Conservation (phyloP, 305 asterid genomes). For the Fraxinus platypoda region DNA sequence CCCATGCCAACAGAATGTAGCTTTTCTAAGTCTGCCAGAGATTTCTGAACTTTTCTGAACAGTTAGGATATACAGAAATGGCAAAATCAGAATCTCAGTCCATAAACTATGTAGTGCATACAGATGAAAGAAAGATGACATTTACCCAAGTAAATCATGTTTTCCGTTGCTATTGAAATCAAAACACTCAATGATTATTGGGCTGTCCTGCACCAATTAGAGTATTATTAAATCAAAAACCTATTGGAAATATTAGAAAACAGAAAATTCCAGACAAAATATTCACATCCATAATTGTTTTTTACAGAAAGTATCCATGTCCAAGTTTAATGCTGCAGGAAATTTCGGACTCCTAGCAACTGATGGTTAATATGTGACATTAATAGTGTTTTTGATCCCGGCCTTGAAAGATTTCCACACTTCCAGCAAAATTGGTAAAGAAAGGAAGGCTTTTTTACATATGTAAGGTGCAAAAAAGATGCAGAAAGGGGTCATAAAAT, state of each 20-base stretch:
- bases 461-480: conserved; percentile 7
- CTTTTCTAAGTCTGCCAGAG: conserved; percentile 82
- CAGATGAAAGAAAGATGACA: conserved; percentile 21
- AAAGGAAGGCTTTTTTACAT: conserved; percentile 21
- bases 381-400: conserved; percentile 17
- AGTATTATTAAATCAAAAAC: conserved; percentile 28
- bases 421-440: conserved; percentile 5
- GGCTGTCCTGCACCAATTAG: conserved; percentile 86
- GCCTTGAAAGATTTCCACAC: conserved; percentile 12
- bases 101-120: conserved; percentile 17
- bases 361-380: not conserved
- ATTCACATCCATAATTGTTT: not conserved
- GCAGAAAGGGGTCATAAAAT: not conserved
- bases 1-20: conserved; percentile 58
- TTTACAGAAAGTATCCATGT: conserved; percentile 19
- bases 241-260: conserved; percentile 10
- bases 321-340: not conserved
- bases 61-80: conserved; percentile 26
- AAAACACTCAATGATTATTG: conserved; percentile 81
- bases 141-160: conserved; percentile 90
- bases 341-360: conserved; percentile 6
- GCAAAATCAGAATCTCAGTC: conserved; percentile 33
- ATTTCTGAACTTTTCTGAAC: conserved; percentile 85
- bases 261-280: conserved; percentile 14
- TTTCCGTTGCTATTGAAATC: conserved; percentile 90